A percentile compares a stretch with the other conserved stretches of the same genome.
These are phyloP conservation scores for Pseudopediastrum boryanum DNA, from an alignment of 139 green algal species.

Conservation along the genomic window DNA sequence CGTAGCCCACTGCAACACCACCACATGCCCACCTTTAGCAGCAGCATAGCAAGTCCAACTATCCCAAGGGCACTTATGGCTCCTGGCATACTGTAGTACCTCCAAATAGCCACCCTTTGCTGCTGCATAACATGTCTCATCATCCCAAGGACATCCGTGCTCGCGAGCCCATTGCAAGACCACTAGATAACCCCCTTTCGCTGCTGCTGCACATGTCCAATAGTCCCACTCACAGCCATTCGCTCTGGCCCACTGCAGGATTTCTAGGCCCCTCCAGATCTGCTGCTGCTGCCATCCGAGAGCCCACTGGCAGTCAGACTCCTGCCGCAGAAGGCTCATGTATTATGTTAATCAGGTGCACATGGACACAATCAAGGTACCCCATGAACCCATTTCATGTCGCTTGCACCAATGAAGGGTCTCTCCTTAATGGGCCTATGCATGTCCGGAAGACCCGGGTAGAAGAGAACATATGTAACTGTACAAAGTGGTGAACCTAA, in stretches of 20 bases:
- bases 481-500: too few species aligned
- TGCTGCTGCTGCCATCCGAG: background rate
- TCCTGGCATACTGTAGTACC: background rate
- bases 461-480: too few species aligned
- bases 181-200: background rate
- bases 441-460: too few species aligned
- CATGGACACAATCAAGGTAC: too few species aligned
- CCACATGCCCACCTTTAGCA: background rate
- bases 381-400: too few species aligned
- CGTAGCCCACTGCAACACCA: too few species aligned
- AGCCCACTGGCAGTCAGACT: too few species aligned
- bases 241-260: background rate
- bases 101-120: background rate
- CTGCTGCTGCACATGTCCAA: background rate
- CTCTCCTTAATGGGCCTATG: too few species aligned
- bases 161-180: background rate
- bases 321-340: too few species aligned
- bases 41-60: background rate
- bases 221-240: background rate
- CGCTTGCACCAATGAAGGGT: too few species aligned
- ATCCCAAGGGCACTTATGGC: background rate
- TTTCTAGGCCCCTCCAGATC: background rate
- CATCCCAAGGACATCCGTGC: too few species aligned
- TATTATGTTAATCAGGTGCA: too few species aligned
- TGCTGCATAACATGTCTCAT: background rate